phyloP scores from a whole-genome alignment of 352 stramenopile genomes.

The Globisporangium nagaii region DNA sequence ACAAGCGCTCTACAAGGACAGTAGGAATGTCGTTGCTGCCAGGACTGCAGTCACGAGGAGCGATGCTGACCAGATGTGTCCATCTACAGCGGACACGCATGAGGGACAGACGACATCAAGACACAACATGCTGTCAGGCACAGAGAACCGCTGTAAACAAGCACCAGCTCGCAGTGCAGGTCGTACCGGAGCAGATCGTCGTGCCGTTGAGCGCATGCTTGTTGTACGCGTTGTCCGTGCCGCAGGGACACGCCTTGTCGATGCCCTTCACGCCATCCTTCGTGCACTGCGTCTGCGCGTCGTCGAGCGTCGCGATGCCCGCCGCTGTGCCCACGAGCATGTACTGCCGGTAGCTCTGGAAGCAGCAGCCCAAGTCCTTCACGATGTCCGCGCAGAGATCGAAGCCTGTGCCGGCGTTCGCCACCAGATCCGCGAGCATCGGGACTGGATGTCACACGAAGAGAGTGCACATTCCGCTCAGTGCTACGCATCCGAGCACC shows the following conservation, averaged over 20 bases:
- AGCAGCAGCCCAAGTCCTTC: constrained; percentile 69
- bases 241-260: constrained; percentile 45
- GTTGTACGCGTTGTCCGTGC: constrained; percentile 38
- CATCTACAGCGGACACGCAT: not conserved
- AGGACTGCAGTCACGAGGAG: not conserved
- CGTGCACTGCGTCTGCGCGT: constrained; percentile 44
- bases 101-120: too few species aligned
- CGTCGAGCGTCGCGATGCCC: constrained; percentile 37
- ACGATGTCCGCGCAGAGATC: constrained; percentile 72
- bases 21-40: not conserved
- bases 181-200: constrained; percentile 48
- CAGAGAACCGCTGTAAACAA: not conserved
- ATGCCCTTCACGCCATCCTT: constrained; percentile 30
- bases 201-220: constrained; percentile 47
- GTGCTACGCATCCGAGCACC: too few species aligned
- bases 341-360: constrained; percentile 79
- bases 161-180: not conserved
- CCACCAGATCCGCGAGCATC: constrained; percentile 43
- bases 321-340: constrained; percentile 55
- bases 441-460: constrained; percentile 24
- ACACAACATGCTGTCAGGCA: too few species aligned
- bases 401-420: constrained; percentile 42
- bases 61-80: not conserved
- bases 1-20: not conserved
- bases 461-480: not conserved